A percentile compares a stretch with the other conserved stretches of the same genome.
Evolutionary conservation across 331 rosid genomes (phyloP).

Genomic region (Spiraea crenata): DNA sequence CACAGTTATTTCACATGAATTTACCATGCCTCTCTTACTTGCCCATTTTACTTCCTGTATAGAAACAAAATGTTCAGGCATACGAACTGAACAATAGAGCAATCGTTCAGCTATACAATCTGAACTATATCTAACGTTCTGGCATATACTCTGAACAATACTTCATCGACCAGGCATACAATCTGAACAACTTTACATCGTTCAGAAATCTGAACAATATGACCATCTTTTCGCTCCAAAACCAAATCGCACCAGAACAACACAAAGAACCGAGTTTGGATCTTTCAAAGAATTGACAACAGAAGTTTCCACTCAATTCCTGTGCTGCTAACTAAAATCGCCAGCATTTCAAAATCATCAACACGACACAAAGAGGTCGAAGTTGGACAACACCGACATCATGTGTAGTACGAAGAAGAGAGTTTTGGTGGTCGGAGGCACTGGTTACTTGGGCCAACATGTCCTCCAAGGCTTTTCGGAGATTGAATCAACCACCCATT

Average conservation of each 20-base stretch:
- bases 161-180: too few relatives aligned
- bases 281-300: neutral
- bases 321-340: neutral
- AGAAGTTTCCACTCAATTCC: conserved; percentile 2
- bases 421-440: conserved; percentile 80
- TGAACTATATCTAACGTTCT: too few relatives aligned
- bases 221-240: neutral
- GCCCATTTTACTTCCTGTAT: too few relatives aligned
- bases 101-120: too few relatives aligned
- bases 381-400: neutral
- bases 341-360: neutral
- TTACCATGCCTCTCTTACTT: too few relatives aligned
- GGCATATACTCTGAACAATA: too few relatives aligned
- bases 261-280: neutral
- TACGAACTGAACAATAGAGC: too few relatives aligned
- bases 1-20: too few relatives aligned
- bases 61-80: too few relatives aligned
- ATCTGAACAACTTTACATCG: too few relatives aligned
- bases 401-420: conserved; percentile 37
- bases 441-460: conserved; percentile 94
- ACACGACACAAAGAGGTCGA: neutral
- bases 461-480: conserved; percentile 49
- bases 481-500: conserved; percentile 21
- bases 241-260: neutral
- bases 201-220: too few relatives aligned